Base-by-base conservation (phyloP, 495 filamentous ascomycete genomes). In the Hypomontagnella submonticulosa region DNA sequence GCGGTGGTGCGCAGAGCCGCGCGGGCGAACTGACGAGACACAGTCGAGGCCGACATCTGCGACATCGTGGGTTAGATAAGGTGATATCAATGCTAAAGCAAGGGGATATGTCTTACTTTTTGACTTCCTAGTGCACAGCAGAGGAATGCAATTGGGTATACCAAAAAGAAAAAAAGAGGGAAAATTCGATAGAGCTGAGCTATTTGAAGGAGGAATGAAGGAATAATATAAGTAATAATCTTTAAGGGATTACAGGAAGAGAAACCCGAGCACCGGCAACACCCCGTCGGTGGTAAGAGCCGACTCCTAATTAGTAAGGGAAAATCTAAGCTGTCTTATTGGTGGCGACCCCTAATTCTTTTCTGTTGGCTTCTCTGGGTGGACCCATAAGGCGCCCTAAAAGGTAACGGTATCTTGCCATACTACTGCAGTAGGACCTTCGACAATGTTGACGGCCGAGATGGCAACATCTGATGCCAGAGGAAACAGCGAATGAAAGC, bases 1-100 rank as follows among this genome's bases (percentile, higher is more conserved):
- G 80, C 71, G 27, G 83, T 77, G 53, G 83, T 80, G 71, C 85
- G 86, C 67, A 88, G 75, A 43, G 81, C 79, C 66, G 86, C 83
- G 64, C 87, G 87, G 66, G 86, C 76, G 73, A 84, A 74, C 60
- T 81, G 79, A 62, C 80, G 81, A 57, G 71, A 71, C 49, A 70
- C 59, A 48, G 76, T 76, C 34, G 80, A 69, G 57, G 78, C 74
- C 48, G 80, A 78, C 81, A 83, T 83, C 79, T 83, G 62, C 46
- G 42, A 18, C 53, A 57, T 55, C 49, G 47, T 61, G 57, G 20
- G 66, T 61, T 70, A 69, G 58, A 59, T n/a, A 53, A 63, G 63
- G 52, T n/a, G 57, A 61, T 56, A 71, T 66, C 62, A 58, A 58
- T 61, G 30, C 44, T 41, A 44, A 47, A 49, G 64, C 30, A 18